Evolutionary conservation across 495 filamentous ascomycete species (phyloP).

Genomic region (Cryomyces minteri): DNA sequence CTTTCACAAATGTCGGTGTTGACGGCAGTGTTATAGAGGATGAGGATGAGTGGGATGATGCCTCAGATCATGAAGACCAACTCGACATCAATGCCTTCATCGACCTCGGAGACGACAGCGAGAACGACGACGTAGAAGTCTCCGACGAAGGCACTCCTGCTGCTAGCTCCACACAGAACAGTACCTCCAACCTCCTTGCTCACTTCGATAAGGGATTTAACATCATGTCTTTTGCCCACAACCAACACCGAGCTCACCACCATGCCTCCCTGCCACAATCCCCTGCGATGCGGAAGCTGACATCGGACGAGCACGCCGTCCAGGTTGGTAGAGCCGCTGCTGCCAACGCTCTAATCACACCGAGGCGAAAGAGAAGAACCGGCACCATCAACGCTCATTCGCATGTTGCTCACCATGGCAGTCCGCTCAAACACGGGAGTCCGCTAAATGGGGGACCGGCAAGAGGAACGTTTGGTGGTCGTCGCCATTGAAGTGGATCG

Average conservation of each 20-base stretch:
- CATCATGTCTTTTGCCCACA: background rate
- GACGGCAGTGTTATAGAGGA: background rate
- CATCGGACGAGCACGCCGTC: background rate
- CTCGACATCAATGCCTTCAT: background rate
- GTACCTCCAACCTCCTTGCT: background rate
- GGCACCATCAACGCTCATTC: too few species aligned
- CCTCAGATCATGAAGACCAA: background rate
- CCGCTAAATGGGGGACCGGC: too few species aligned
- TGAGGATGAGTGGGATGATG: background rate
- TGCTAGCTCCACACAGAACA: background rate
- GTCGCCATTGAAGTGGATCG: too few species aligned
- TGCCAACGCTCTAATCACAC: background rate
- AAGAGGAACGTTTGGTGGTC: too few species aligned
- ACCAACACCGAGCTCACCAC: background rate
- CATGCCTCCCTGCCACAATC: background rate
- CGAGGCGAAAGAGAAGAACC: background rate
- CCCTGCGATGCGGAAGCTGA: background rate
- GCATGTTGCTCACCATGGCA: too few species aligned
- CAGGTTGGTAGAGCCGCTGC: background rate
- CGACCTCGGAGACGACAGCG: background rate
- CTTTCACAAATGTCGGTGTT: background rate
- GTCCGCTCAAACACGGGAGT: too few species aligned
- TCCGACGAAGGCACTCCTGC: background rate
- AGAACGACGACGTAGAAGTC: background rate
- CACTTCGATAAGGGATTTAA: background rate